Conservation (phyloP, 768 basidiomycete genomes). For the Calvatia gigantea region DNA sequence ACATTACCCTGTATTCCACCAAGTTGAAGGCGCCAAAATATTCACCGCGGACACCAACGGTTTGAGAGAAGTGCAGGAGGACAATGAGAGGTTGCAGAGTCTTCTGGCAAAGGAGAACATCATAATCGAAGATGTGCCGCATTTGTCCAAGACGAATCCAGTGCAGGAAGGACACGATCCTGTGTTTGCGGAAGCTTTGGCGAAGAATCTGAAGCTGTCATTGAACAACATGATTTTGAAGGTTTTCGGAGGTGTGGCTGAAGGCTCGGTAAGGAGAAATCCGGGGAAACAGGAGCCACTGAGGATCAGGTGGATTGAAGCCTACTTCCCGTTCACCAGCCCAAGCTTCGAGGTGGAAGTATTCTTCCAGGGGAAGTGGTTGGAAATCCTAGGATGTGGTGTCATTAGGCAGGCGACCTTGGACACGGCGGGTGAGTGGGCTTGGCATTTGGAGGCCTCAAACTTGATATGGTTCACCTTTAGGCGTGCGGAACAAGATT, state of each 20-base stretch:
- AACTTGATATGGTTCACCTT: conserved; percentile 11
- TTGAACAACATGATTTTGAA: conserved; percentile 82
- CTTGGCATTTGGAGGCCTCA: conserved; percentile 18
- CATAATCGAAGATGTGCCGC: conserved; percentile 81
- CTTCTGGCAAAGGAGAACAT: conserved; percentile 73
- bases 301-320: conserved; percentile 94
- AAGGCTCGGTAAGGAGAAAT: conserved; percentile 10
- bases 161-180: conserved; percentile 78
- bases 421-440: conserved; percentile 73
- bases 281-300: conserved; percentile 64
- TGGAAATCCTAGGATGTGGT: conserved; percentile 93
- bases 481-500: conserved; percentile 78
- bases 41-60: conserved; percentile 58
- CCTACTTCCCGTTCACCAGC: conserved; percentile 96
- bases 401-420: conserved; percentile 89
- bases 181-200: conserved; percentile 64
- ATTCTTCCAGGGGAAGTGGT: conserved; percentile 93
- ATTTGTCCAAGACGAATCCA: conserved; percentile 73
- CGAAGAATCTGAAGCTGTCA: conserved; percentile 85
- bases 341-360: conserved; percentile 99
- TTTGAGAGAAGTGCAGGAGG: conserved; percentile 61
- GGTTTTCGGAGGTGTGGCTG: conserved; percentile 67
- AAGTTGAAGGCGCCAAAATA: conserved; percentile 92
- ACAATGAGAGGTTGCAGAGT: conserved; percentile 61
- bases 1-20: conserved; percentile 98